Conservation (phyloP, 257 asterid species). For the Ocimum tenuiflorum region DNA sequence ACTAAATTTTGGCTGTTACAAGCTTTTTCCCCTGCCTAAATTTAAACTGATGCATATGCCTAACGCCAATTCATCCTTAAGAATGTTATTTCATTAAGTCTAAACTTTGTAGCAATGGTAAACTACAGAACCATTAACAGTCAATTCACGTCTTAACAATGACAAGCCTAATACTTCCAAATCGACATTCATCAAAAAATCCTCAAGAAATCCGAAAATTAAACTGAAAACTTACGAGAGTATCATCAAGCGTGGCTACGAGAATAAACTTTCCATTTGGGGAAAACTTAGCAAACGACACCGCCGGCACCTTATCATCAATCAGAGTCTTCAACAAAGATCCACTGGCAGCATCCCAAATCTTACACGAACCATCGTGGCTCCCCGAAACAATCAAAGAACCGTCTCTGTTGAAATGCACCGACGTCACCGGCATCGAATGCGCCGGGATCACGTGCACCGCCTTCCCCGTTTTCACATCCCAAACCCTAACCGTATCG, state of each 20-base stretch:
- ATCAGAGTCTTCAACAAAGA: conserved; percentile 54
- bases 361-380: conserved; percentile 89
- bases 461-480: conserved; percentile 65
- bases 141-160: neutral
- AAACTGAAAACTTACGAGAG: conserved; percentile 51
- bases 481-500: conserved; percentile 85
- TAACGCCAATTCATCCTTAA: neutral
- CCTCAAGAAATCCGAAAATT: neutral
- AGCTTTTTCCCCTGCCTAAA: neutral
- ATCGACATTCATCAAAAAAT: neutral
- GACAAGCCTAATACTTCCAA: neutral
- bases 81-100: neutral
- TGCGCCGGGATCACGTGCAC: conserved; percentile 64
- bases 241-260: conserved; percentile 70
- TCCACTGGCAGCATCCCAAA: conserved; percentile 72
- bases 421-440: conserved; percentile 75
- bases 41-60: neutral
- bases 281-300: conserved; percentile 71
- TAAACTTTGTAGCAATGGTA: neutral
- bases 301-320: conserved; percentile 63
- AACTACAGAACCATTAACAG: neutral
- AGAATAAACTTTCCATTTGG: conserved; percentile 91
- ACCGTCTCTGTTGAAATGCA: conserved; percentile 69
- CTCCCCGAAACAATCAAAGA: conserved; percentile 76
- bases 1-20: neutral